Base-by-base conservation (phyloP, 1,139 yeast species). In the Saccharomyces hybrid region DNA sequence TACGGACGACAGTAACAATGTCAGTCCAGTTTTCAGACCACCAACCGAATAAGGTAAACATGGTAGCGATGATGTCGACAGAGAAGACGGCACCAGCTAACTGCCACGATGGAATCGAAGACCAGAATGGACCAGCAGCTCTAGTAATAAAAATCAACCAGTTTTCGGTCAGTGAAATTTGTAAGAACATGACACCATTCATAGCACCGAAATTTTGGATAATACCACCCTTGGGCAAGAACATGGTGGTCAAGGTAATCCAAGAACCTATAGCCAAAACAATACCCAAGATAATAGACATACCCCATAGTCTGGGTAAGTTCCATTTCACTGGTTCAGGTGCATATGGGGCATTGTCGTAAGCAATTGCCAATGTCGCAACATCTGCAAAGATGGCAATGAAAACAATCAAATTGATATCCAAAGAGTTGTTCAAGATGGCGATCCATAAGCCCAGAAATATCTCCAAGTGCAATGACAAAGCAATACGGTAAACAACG, bases 281-380 rank as follows among this genome's bases (percentile, higher is more conserved):
- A 54, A 80, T 66, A 75, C 96, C 96, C 75, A 88, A 79, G 68
- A 88, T 72, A 68, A 88, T 81, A 67, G 96, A 87, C 93, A 88
- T 87, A 82, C 95, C 95, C 96, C 96, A 88, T 76, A 88, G 80
- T 84, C 95, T 86, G 77, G 95, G 95, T 73, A 91, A 78, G 85
- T 93, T 91, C 99, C 99, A 93, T 79, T 93, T 93, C 72, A 93
- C 98, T 68, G 99, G 99, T 72, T 80, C 79, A 75, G 89, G 95
- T 75, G 93, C 95, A 81, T 81, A 93, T 72, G 98, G 99, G 78
- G 99, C 99, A 69, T 93, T 87, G 77, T 88, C 96, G 77, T 88
- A 88, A 76, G 96, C 96, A 82, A 88, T 88, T 64, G 96, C 93
- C 72, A 88, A 79, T 68, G 96, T 88, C 63, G 96, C 96, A 79